Base-by-base conservation (phyloP, 129 eudicot species). In the Helianthus tuberosus region DNA sequence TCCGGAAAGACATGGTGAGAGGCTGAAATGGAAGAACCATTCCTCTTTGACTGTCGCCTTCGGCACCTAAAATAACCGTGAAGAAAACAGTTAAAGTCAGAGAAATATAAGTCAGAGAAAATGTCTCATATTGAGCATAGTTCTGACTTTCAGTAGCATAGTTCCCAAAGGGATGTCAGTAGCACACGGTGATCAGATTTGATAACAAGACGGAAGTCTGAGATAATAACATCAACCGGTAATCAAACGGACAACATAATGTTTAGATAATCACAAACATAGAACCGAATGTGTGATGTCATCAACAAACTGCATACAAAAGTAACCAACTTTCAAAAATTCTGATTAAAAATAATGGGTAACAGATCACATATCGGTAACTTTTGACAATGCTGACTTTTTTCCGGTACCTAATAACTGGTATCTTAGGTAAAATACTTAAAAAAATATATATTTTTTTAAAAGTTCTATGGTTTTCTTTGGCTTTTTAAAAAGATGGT, bases 11-110 rank as follows among this genome's bases (percentile, higher is more conserved):
- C 93, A 94, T 83, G 52, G 98, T 81, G 75, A 90, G 98, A 36
- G 97, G 97, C 75, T 83, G 85, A 75, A 94, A 94, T 6, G 98
- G 98, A 71, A 94, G 97, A 78, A 94, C 93, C 98, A 94, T 94
- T 66, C 97, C 97, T 76, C 81, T 90, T 49, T 76, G 83, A 50
- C 10, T 51, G 61, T 78, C 67, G 10, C 44, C 51, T 25, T 62
- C 66, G 48, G 65, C 61, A 36, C 83, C 89, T 87, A 69, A 29
- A 57, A 44, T 36, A 64, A 35, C 39, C 52, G 39, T 12, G 36
- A 13, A 68, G 41, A 62, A 15, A 52, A 25, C 5, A 8, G 46
- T 53, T 68, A 25, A 51, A 20, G 23, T n/a, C n/a, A n/a, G n/a
- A n/a, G n/a, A n/a, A n/a, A n/a, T n/a, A n/a, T n/a, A n/a, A n/a